A percentile compares a stretch with the other conserved stretches of the same genome.
phyloP scores from a whole-genome alignment of 2,329 filamentous ascomycete genomes.

The Fusarium nisikadoi region DNA sequence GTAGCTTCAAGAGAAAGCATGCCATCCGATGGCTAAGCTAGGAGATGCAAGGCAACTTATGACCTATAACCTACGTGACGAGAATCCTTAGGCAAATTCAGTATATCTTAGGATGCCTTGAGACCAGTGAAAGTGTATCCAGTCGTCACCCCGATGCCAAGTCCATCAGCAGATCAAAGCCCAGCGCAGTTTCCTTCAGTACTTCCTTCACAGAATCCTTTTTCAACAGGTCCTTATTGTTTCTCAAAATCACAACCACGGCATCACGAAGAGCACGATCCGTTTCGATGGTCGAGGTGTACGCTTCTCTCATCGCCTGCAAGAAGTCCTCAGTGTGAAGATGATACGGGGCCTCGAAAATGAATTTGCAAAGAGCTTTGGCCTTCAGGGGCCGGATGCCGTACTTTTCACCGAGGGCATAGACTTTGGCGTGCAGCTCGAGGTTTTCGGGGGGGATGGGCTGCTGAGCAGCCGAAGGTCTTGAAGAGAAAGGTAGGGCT shows the following conservation, averaged over 20 bases:
- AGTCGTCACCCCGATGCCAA: neutral
- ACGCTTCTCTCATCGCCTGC: fast-evolving
- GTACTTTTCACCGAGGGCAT: neutral
- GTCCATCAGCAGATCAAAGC: neutral
- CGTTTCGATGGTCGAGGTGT: neutral
- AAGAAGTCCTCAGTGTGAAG: neutral
- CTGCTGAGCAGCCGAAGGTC: too few relatives aligned
- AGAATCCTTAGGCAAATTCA: fast-evolving
- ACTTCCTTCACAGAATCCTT: neutral
- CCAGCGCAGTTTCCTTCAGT: fast-evolving
- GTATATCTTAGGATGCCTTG: fast-evolving
- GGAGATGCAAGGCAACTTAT: too few relatives aligned
- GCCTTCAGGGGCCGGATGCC: fast-evolving
- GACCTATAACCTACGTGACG: fast-evolving
- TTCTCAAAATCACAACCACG: neutral
- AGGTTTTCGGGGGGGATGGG: fast-evolving
- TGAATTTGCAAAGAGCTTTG: fast-evolving
- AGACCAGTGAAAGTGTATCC: neutral
- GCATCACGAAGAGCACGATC: neutral
- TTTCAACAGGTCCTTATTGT: fast-evolving
- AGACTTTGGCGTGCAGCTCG: neutral
- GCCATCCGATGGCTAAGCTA: too few relatives aligned
- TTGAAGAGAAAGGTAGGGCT: too few relatives aligned
- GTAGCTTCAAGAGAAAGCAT: too few relatives aligned
- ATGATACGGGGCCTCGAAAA: fast-evolving